Conservation (phyloP, 2,329 filamentous ascomycete species). For the Cladosporium sp. region DNA sequence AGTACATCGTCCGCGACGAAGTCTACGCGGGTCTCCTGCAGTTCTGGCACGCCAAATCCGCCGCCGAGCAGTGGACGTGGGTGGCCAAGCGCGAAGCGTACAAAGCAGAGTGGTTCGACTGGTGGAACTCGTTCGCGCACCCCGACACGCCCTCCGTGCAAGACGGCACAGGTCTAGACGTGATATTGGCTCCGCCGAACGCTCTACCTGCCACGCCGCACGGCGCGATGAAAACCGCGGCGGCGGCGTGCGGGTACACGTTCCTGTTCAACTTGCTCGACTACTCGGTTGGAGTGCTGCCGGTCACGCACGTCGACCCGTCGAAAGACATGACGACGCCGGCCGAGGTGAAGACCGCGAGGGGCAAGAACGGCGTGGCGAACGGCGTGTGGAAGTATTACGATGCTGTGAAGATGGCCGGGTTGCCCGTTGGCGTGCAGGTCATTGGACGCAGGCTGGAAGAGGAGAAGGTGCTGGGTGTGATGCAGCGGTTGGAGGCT, state of each 20-base stretch:
- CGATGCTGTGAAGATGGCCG: conserved; percentile 79
- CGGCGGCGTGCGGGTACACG: conserved; percentile 87
- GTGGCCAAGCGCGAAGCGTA: conserved; percentile 76
- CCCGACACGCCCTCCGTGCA: conserved; percentile 19
- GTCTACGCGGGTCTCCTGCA: conserved; percentile 78
- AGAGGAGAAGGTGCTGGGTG: conserved; percentile 82
- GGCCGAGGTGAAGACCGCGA: conserved; percentile 60
- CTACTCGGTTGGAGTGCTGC: conserved; percentile 79
- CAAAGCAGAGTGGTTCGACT: conserved; percentile 76
- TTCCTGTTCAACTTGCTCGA: conserved; percentile 93
- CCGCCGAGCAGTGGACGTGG: conserved; percentile 79
- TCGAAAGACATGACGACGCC: conserved; percentile 65
- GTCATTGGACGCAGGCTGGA: conserved; percentile 77
- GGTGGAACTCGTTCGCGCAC: conserved; percentile 70
- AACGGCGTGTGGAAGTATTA: conserved; percentile 84
- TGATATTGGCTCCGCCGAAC: conserved; percentile 81
- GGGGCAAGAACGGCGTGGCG: conserved; percentile 71
- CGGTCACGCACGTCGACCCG: conserved; percentile 81
- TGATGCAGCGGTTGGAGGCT: conserved; percentile 78
- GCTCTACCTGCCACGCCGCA: conserved; percentile 88
- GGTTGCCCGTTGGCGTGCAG: conserved; percentile 83
- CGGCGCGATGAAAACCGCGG: conserved; percentile 79
- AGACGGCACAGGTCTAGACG: conserved; percentile 59
- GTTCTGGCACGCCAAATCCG: conserved; percentile 72
- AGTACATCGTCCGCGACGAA: conserved; percentile 73